Conservation (phyloP, 2,329 filamentous ascomycete genomes). For the Teratosphaeria zuluensis region DNA sequence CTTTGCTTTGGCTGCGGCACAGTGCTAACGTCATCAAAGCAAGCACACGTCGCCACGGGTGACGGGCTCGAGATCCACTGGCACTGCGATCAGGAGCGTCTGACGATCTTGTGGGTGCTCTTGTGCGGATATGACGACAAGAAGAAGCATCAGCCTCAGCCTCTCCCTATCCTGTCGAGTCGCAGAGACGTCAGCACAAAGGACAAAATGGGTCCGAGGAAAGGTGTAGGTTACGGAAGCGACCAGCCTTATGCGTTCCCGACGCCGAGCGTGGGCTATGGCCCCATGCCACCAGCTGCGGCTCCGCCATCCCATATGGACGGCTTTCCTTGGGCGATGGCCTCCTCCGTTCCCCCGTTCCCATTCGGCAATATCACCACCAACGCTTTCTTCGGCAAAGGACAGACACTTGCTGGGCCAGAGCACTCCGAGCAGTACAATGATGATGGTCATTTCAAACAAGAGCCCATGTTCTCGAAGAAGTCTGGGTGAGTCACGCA, state of each 20-base stretch:
- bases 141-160: conserved; percentile 9
- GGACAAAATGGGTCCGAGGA: background rate
- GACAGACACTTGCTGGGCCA: background rate
- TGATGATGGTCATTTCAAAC: background rate
- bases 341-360: too few relatives aligned
- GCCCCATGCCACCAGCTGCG: too few relatives aligned
- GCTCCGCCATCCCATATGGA: background rate
- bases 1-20: conserved; percentile 3
- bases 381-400: background rate
- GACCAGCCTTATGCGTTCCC: too few relatives aligned
- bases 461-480: background rate
- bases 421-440: background rate
- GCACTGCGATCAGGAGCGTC: conserved; percentile 27
- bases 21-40: background rate
- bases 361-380: background rate
- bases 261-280: too few relatives aligned
- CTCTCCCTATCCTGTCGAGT: background rate
- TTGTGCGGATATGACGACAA: conserved; percentile 28
- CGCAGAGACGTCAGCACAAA: background rate
- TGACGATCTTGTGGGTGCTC: conserved; percentile 28
- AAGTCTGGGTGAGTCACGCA: background rate
- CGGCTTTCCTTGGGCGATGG: background rate
- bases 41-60: background rate
- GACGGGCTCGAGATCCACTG: conserved; percentile 11
- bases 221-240: conserved; percentile 2